phyloP scores from a whole-genome alignment of 805 yeast species.

The Starmerella etchellsii region DNA sequence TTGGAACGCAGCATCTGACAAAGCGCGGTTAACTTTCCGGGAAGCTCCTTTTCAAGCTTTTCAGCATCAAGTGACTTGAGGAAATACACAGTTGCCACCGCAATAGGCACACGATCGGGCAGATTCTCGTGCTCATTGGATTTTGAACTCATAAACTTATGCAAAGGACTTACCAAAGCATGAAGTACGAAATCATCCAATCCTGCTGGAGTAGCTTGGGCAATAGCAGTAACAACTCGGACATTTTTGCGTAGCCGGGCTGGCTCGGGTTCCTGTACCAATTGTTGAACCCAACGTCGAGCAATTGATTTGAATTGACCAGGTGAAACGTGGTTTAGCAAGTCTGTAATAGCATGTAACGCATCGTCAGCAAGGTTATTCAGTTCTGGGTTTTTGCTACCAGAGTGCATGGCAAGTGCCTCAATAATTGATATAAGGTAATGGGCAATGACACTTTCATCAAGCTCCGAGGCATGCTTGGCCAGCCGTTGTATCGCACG shows the following conservation, averaged over 20 bases:
- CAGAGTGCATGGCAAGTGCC: constrained; percentile 48
- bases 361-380: constrained; percentile 35
- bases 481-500: constrained; percentile 58
- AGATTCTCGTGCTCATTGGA: constrained; percentile 69
- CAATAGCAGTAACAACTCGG: constrained; percentile 30
- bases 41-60: constrained; percentile 45
- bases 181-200: constrained; percentile 33
- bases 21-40: constrained; percentile 72
- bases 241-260: constrained; percentile 41
- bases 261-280: constrained; percentile 31
- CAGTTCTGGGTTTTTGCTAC: constrained; percentile 25
- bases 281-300: constrained; percentile 47
- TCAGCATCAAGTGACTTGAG: constrained; percentile 49
- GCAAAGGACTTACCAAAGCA: constrained; percentile 50
- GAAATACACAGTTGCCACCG: constrained; percentile 65
- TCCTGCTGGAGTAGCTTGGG: constrained; percentile 14
- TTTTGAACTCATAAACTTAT: constrained; percentile 35
- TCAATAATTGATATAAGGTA: constrained; percentile 78
- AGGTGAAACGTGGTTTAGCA: constrained; percentile 54
- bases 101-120: constrained; percentile 59
- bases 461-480: constrained; percentile 29
- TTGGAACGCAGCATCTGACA: constrained; percentile 80
- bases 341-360: constrained; percentile 43
- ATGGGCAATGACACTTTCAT: constrained; percentile 50
- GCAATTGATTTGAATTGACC: constrained; percentile 67